Evolutionary conservation across 208 protist species (phyloP), one percentile per base, ranked within the genome.

Genomic region (Wallacemonas collosoma): DNA sequence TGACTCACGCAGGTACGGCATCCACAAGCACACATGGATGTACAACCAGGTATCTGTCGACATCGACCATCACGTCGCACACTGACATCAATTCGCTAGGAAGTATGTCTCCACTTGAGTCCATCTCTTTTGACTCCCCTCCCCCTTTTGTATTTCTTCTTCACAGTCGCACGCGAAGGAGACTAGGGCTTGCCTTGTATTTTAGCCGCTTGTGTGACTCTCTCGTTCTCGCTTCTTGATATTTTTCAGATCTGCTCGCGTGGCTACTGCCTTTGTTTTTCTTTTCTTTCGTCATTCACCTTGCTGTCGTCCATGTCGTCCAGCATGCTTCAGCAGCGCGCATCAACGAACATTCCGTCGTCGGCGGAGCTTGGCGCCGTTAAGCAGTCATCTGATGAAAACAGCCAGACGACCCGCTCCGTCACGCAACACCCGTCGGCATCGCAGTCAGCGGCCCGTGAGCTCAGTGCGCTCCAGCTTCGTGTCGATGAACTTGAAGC

Each of bases 401-500:
- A 3, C 38, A 7, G 43, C 15, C 2, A 4, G 3, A 35, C 44
- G 36, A 39, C 45, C 56, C 45, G 56, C 40, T 43, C 50, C 11
- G 8, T n/a, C 35, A 65, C 15, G 35, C 56, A 12, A 9, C 8
- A 62, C 8, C 56, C 56, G 36, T 62, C 56, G 3, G 56, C 56
- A 5, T 62, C 56, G 56, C n/a, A 51, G 11, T 58, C 55, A 17
- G 53, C n/a, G 12, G 3, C 41, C 0, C 68, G 40, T 11, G 68
- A 57, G 9, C 44, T 51, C n/a, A 45, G 8, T 41, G 60, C 44
- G 41, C 43, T 65, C 5, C 60, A 65, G 26, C 60, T 65, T 8
- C 60, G 60, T 12, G 26, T 68, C 36, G 77, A 48, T 54, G 77
- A 77, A 62, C 70, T 86, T 17, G 72, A 77, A 64, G 73, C 61